These are phyloP conservation scores for Boehmeria nivea DNA, from an alignment of 306 rosid species.

Conservation along the genomic window DNA sequence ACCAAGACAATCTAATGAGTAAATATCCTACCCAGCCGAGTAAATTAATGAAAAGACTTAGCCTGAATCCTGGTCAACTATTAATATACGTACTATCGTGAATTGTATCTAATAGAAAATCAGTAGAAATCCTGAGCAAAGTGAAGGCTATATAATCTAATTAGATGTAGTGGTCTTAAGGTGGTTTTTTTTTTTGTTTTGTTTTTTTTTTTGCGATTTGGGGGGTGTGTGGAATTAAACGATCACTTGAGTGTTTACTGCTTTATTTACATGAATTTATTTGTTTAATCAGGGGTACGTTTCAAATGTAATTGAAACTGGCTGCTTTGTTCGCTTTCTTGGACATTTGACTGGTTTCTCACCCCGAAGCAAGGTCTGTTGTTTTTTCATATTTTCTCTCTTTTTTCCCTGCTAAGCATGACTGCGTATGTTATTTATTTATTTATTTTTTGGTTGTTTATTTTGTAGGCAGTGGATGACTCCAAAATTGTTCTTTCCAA, in stretches of 20 bases:
- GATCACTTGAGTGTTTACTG: too few species aligned
- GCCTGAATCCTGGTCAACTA: too few species aligned
- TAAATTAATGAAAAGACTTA: too few species aligned
- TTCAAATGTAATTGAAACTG: slow-evolving; percentile 78
- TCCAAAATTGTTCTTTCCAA: slow-evolving; percentile 56
- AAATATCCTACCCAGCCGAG: too few species aligned
- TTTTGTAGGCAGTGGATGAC: slow-evolving; percentile 64
- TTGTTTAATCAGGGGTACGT: slow-evolving; percentile 65
- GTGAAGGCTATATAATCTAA: too few species aligned
- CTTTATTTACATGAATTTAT: slow-evolving; percentile 18
- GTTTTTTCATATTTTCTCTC: slow-evolving; percentile 1
- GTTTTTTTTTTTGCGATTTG: background rate
- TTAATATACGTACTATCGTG: too few species aligned
- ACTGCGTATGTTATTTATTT: background rate
- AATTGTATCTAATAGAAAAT: too few species aligned
- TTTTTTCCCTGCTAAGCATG: too few species aligned
- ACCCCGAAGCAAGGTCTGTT: slow-evolving; percentile 66
- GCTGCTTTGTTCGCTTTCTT: slow-evolving; percentile 93
- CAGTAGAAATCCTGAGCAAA: too few species aligned
- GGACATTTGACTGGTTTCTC: slow-evolving; percentile 89
- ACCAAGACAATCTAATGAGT: too few species aligned
- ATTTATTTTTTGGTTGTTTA: slow-evolving; percentile 3
- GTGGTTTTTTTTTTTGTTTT: background rate
- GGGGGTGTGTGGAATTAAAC: too few species aligned
- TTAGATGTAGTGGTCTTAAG: too few species aligned